Evolutionary conservation across 2,329 filamentous ascomycete genomes (phyloP), one percentile per base, ranked within the genome.

Genomic region (Colletotrichum abscissum): DNA sequence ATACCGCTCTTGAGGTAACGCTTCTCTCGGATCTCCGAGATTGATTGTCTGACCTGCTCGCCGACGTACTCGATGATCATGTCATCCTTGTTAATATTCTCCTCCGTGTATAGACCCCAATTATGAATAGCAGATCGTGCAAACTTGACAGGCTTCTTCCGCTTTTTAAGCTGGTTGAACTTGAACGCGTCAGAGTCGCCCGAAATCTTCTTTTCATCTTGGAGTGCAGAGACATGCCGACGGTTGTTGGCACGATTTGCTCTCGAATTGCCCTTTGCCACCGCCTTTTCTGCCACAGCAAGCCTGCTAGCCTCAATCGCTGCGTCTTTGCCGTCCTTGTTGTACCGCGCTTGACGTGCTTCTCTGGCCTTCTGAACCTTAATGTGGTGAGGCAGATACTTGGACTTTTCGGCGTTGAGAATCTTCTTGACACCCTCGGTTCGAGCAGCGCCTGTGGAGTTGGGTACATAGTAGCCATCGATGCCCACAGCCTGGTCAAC

Each of bases 31-130:
- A 98, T 92, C 83, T 99, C 97, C n/a, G 97, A 95, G 73, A 99
- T 97, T 80, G 97, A 95, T 83, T 99, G 97, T 70, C 97, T 92
- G 49, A 99, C 95, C 82, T 98, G 97, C 85, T 99, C 97, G 74
- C 97, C 97, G 12, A 99, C 97, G 81, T 99, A 99, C 85, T 99
- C 97, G 80, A 99, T 99, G 81, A 99, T 99, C 95, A 99, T 98
- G 84, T 99, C 97, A 82, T 98, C 97, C 81, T 96, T 95, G 73
- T 93, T 91, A 76, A 99, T 99, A 80, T 97, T 97, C 84, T 99
- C 97, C 88, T 98, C 96, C 4, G 97, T 95, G 80, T 99, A 99
- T 33, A 99, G 86, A 33, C 97, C 97, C 97, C 97, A 99, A 79
- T 98, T 98, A 84, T 99, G 97, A 78, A 99, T 99, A 58, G 97